Conservation (phyloP, 768 basidiomycete genomes). For the Pleurotus giganteus region DNA sequence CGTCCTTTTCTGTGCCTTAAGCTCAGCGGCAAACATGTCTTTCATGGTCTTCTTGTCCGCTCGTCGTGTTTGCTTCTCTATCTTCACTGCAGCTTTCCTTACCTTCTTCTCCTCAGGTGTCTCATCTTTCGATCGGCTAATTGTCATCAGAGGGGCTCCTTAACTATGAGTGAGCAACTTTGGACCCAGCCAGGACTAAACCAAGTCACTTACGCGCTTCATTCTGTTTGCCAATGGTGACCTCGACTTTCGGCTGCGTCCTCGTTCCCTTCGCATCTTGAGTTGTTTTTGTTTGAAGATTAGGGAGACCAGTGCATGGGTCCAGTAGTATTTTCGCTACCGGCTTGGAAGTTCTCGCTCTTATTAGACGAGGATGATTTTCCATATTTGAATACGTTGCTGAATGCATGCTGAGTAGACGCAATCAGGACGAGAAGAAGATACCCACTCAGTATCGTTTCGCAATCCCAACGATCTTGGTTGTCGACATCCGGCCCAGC, state of each 20-base stretch:
- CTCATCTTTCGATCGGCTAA: constrained; percentile 74
- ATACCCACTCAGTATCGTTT: constrained; percentile 86
- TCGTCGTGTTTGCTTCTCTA: constrained; percentile 61
- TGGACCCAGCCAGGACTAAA: no score
- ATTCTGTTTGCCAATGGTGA: constrained; percentile 16
- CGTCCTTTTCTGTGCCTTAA: constrained; percentile 56
- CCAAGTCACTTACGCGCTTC: constrained; percentile 13
- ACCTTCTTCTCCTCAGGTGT: constrained; percentile 70
- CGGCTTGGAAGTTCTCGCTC: constrained; percentile 52
- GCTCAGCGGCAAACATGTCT: constrained; percentile 61
- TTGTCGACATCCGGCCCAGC: constrained; percentile 47
- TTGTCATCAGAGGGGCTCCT: constrained; percentile 41
- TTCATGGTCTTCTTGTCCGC: constrained; percentile 65
- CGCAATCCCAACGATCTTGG: constrained; percentile 91
- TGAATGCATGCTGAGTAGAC: constrained; percentile 29
- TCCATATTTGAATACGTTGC: constrained; percentile 97
- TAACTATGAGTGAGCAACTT: constrained; percentile 4
- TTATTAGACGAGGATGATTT: constrained; percentile 91
- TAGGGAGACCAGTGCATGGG: constrained; percentile 74
- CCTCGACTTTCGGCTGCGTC: constrained; percentile 10
- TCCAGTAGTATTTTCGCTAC: constrained; percentile 71
- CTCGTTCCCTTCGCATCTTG: constrained; percentile 17
- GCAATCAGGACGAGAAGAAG: background rate
- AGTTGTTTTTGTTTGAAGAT: constrained; percentile 32
- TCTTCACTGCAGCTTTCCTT: constrained; percentile 69